Evolutionary conservation across 2,329 filamentous ascomycete genomes (phyloP).

Genomic region (Ambrosiella beaveri): DNA sequence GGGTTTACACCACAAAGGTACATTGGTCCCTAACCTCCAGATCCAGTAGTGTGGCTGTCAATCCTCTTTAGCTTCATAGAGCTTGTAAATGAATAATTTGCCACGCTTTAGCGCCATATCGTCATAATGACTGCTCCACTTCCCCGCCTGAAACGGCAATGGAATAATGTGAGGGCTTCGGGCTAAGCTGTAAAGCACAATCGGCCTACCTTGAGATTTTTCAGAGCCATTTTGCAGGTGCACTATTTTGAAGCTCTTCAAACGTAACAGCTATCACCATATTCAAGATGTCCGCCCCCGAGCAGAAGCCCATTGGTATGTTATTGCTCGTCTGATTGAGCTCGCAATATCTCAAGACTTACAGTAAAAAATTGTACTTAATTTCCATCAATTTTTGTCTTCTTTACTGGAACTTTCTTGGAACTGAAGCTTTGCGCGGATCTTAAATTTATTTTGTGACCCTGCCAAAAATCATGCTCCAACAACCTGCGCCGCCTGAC

Average conservation of each 20-base stretch:
- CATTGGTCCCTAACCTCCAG: not conserved
- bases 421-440: not conserved
- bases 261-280: slow-evolving; percentile 9
- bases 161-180: slow-evolving; percentile 4
- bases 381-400: not conserved
- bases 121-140: slow-evolving; percentile 11
- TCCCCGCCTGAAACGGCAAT: slow-evolving; percentile 12
- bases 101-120: slow-evolving; percentile 10
- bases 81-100: not conserved
- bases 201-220: slow-evolving; percentile 12
- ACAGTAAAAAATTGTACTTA: not conserved
- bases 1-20: not conserved
- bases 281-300: slow-evolving; percentile 26
- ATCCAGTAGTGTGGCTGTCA: not conserved
- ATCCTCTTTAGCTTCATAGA: not conserved
- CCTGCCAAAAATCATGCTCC: slow-evolving; percentile 6
- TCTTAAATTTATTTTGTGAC: not conserved
- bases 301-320: slow-evolving; percentile 28
- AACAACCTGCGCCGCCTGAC: not conserved
- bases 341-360: not conserved
- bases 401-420: not conserved
- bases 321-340: slow-evolving; percentile 11
- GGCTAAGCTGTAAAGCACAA: slow-evolving; percentile 10
- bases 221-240: slow-evolving; percentile 14
- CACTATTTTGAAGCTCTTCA: slow-evolving; percentile 9